A percentile compares a stretch with the other conserved stretches of the same genome.
Conservation (phyloP, 805 yeast genomes). For the Aciculoconidium aculeatum region DNA sequence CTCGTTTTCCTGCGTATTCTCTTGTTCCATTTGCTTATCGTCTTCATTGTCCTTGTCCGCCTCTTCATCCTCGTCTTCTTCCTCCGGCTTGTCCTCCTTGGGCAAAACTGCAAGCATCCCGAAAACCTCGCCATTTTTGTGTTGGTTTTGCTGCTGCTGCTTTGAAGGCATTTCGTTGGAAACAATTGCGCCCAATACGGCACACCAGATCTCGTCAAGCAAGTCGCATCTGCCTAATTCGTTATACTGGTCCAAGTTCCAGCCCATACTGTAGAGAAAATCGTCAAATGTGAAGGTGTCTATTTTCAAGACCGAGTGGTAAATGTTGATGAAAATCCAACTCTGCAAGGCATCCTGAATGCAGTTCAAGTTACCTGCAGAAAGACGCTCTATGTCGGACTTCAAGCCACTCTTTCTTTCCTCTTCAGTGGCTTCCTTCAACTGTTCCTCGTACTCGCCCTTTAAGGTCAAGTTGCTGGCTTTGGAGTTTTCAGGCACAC, state of each 20-base stretch:
- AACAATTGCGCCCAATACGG: slow-evolving; percentile 52
- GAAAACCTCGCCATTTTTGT: slow-evolving; percentile 21
- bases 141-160: slow-evolving; percentile 25
- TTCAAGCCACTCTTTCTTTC: slow-evolving; percentile 5
- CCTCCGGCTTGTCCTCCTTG: slow-evolving; percentile 18
- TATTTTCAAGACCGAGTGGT: slow-evolving; percentile 55
- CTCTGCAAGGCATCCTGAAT: slow-evolving; percentile 51
- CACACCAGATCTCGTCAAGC: slow-evolving; percentile 64
- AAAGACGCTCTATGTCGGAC: slow-evolving; percentile 10
- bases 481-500: slow-evolving; percentile 22
- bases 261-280: slow-evolving; percentile 50
- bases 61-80: slow-evolving; percentile 18
- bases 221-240: slow-evolving; percentile 43
- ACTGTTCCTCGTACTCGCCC: slow-evolving; percentile 7
- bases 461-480: slow-evolving; percentile 14
- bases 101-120: slow-evolving; percentile 33
- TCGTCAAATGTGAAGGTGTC: slow-evolving; percentile 80
- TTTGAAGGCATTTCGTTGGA: slow-evolving; percentile 26
- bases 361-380: slow-evolving; percentile 8
- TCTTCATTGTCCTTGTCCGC: slow-evolving; percentile 19
- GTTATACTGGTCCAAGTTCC: slow-evolving; percentile 36
- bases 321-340: slow-evolving; percentile 74
- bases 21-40: slow-evolving; percentile 16
- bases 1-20: slow-evolving; percentile 16
- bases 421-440: slow-evolving; percentile 1